Base-by-base conservation (phyloP, 2,329 filamentous ascomycete genomes). In the Cordyceps militaris region DNA sequence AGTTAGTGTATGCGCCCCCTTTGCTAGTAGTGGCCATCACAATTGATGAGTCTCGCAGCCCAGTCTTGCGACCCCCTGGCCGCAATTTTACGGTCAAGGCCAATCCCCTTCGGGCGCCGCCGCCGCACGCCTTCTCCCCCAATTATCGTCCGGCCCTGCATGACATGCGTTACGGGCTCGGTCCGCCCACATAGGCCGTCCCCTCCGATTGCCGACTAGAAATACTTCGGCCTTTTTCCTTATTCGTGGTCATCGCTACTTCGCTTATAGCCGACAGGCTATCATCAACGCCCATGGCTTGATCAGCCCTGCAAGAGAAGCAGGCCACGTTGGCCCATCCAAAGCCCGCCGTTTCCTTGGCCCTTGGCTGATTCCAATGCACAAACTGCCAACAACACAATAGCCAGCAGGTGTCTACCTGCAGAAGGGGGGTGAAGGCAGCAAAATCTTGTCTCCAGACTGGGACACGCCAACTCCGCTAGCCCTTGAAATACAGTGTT, bases 41-140 rank as follows among this genome's bases (percentile, higher is more conserved):
- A 47, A 38, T 30, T 55, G 42, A 55, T 28, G 28, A 9, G 19
- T 46, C 28, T 30, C 36, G 10, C 43, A 34, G 52, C 40, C n/a
- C 21, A 30, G 9, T 46, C 11, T 30, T 16, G 10, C 14, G 8
- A 16, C 36, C 26, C 47, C 46, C 42, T 36, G 47, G 47, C 28
- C 47, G 56, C 47, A 57, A 51, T 57, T 38, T 57, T 44, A 57
- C 55, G 38, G 16, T 32, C 34, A 28, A 26, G 24, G 38, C 30
- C 44, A 47, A 16, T 34, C 30, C 11, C 34, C 21, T 21, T 55
- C 16, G 14, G 21, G 21, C 42, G 19, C 32, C 42, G 11, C 34
- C 48, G 24, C 40, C 19, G 30, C 13, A 3, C 19, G 14, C 11
- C n/a, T 36, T 11, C n/a, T 32, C n/a, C 19, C 38, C 30, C 49